Evolutionary conservation across 2,329 filamentous ascomycete genomes (phyloP), one percentile per base, ranked within the genome.

Genomic region (Alternaria brassicicola): DNA sequence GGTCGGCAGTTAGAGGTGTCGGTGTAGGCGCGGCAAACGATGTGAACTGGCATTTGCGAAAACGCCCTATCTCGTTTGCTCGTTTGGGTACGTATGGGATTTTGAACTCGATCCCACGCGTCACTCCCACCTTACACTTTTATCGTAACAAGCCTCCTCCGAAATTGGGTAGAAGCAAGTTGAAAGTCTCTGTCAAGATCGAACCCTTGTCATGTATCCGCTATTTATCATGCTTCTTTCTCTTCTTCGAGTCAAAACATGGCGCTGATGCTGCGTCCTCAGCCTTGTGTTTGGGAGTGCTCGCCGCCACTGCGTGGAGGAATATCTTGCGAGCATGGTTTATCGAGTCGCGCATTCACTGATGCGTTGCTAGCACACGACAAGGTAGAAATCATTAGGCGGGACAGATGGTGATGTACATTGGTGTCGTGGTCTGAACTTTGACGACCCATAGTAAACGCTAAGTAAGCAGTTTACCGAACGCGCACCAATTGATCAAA

Each of bases 381-480:
- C 12, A 23, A 21, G 19, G 12, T 15, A 39, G 1, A 7, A 5
- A 4, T 21, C 3, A 10, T 15, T 4, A 31, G 12, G 12, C 3
- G 30, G 13, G 2, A 26, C 25, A 26, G 25, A 31, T 42, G 6
- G 23, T 25, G 21, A 31, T 13, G 15, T 25, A n/a, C 15, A 19
- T n/a, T 15, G 43, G 33, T 17, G 30, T 33, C 2, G 43, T 33
- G 35, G 28, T 23, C 28, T 35, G 43, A 47, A 47, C 43, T n/a
- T 47, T 13, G 30, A 35, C 19, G 43, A 25, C 43, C 43, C 28
- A 25, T 33, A 39, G 36, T 39, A 54, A 33, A 35, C 33, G 28
- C 52, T 57, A 57, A 33, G 43, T 54, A 57, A 54, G 50, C 55
- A 46, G 15, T 43, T 53, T 57, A 48, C 55, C 55, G 55, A 57